Percentiles rank a stretch among this genome's conserved stretches.
These are phyloP conservation scores for Mycena galopus DNA, from an alignment of 768 basidiomycete genomes.

Conservation along the genomic window DNA sequence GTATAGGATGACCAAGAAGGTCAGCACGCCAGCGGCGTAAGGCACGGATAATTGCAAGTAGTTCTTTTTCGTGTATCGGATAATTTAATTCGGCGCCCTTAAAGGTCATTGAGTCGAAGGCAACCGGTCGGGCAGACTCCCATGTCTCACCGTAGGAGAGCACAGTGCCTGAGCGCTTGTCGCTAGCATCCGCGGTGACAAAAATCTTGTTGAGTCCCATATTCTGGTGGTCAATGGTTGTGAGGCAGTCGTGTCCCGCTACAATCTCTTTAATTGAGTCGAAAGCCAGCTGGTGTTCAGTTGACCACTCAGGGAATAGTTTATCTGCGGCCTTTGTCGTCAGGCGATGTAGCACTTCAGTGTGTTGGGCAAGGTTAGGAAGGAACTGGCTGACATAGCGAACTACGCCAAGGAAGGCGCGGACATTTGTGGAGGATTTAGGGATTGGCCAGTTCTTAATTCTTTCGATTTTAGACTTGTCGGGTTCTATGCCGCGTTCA, in stretches of 20 bases:
- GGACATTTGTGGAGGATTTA: not conserved
- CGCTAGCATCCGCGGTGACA: not conserved
- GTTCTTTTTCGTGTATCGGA: conserved; percentile 3
- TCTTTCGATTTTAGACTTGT: not conserved
- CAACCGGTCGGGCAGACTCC: conserved; percentile 1
- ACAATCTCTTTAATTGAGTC: not conserved
- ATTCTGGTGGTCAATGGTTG: not conserved
- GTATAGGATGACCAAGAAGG: not conserved
- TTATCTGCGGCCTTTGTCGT: not conserved
- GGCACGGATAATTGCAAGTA: not conserved
- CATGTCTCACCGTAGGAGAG: not conserved
- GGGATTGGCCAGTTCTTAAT: not conserved
- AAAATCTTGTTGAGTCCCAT: not conserved
- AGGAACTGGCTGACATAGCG: not conserved
- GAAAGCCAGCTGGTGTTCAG: not conserved
- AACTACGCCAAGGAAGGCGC: not conserved
- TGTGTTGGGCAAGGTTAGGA: not conserved
- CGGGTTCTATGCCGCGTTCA: not conserved
- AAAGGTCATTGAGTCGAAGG: conserved; percentile 12
- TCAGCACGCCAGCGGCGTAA: not conserved
- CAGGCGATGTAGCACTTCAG: not conserved
- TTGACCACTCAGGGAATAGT: not conserved
- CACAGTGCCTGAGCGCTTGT: not conserved
- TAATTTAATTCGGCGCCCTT: not conserved
- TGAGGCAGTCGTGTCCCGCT: not conserved